phyloP scores from a whole-genome alignment of 768 basidiomycete genomes.

The Imleria badia region DNA sequence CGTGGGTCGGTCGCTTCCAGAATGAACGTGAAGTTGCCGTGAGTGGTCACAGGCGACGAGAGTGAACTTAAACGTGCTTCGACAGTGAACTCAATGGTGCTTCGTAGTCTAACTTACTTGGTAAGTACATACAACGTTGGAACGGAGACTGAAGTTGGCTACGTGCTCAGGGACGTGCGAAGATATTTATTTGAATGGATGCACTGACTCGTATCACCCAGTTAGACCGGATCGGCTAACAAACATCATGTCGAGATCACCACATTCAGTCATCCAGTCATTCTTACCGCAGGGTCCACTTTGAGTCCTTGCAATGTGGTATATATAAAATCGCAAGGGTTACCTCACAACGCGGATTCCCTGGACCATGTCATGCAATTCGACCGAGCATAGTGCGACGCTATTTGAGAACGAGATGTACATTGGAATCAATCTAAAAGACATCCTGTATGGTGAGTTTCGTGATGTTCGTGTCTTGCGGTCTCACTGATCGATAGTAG shows the following conservation, averaged over 20 bases:
- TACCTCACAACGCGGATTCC: neutral
- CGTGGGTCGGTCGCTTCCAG: no score
- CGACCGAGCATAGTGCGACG: neutral
- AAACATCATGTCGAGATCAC: neutral
- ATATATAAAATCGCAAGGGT: neutral
- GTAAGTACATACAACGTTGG: no score
- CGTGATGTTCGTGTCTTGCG: neutral
- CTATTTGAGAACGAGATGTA: conserved; percentile 12
- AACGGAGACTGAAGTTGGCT: no score
- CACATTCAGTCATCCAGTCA: neutral
- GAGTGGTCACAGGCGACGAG: no score
- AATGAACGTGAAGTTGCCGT: no score
- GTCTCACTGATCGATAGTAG: neutral
- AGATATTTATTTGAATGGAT: no score
- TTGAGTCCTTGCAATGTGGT: neutral
- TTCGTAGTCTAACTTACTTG: no score
- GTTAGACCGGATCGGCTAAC: no score
- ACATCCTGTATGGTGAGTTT: conserved; percentile 15
- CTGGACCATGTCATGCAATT: conserved; percentile 1
- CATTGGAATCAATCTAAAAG: conserved; percentile 12
- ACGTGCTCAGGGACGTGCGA: no score
- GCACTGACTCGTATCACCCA: no score
- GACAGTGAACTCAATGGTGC: no score
- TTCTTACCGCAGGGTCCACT: neutral
- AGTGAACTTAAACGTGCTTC: no score